phyloP scores from a whole-genome alignment of 169 alveolate genomes.

The Eimeria praecox region DNA sequence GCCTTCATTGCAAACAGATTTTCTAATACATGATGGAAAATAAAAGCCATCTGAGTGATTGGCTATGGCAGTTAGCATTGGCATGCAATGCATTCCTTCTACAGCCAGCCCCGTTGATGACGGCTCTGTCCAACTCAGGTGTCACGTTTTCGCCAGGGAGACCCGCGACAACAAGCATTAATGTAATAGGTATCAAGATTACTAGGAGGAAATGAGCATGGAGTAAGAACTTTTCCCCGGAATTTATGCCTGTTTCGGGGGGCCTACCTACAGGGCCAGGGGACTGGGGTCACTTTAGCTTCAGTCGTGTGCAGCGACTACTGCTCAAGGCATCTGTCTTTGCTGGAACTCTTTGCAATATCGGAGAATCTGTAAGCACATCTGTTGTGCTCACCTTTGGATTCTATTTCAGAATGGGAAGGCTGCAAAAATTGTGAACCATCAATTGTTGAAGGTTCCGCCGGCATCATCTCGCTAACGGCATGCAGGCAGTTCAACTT shows the following conservation, averaged over 20 bases:
- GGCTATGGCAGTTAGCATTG: neutral
- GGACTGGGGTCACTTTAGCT: conserved; percentile 32
- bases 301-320: neutral
- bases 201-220: neutral
- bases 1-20: neutral
- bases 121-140: neutral
- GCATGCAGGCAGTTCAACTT: neutral
- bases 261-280: conserved; percentile 9
- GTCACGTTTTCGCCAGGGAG: neutral
- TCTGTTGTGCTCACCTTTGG: neutral
- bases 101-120: conserved; percentile 50
- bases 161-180: neutral
- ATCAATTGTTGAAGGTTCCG: neutral
- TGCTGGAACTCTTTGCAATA: neutral
- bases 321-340: neutral
- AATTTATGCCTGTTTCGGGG: neutral
- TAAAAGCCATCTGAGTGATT: neutral
- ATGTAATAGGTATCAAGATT: neutral
- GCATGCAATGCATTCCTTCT: neutral
- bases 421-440: neutral
- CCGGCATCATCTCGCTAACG: neutral
- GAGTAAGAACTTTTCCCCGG: neutral
- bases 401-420: neutral
- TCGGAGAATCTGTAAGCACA: neutral
- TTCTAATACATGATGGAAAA: neutral